Conservation (phyloP, 2,329 filamentous ascomycete species). For the Phaeoacremonium minimum region DNA sequence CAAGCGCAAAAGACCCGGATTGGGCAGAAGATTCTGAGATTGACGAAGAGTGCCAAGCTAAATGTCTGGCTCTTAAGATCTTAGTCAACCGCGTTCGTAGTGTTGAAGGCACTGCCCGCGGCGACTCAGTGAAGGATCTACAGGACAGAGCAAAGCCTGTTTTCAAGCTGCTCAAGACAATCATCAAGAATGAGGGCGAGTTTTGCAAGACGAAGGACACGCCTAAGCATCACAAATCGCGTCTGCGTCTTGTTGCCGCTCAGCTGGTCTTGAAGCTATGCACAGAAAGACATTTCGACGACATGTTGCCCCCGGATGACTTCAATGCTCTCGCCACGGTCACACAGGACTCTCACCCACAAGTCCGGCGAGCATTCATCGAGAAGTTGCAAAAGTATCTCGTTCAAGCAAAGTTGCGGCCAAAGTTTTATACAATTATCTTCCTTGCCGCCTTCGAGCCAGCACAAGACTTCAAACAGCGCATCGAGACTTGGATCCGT, state of each 20-base stretch:
- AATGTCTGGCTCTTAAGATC: slow-evolving; percentile 78
- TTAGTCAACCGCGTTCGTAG: slow-evolving; percentile 76
- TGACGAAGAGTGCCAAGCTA: slow-evolving; percentile 79
- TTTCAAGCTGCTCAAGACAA: slow-evolving; percentile 72
- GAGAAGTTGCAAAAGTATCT: slow-evolving; percentile 89
- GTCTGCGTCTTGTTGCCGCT: slow-evolving; percentile 77
- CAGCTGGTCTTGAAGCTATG: slow-evolving; percentile 82
- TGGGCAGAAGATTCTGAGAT: slow-evolving; percentile 67
- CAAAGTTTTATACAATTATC: slow-evolving; percentile 82
- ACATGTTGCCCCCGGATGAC: slow-evolving; percentile 63
- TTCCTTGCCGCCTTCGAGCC: slow-evolving; percentile 94
- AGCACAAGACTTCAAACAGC: slow-evolving; percentile 63
- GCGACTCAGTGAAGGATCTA: slow-evolving; percentile 40
- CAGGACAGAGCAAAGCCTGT: slow-evolving; percentile 62
- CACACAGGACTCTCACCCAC: slow-evolving; percentile 69
- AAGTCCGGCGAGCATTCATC: slow-evolving; percentile 76
- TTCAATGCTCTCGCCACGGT: slow-evolving; percentile 82
- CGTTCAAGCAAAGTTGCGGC: slow-evolving; percentile 62
- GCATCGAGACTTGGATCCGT: slow-evolving; percentile 83
- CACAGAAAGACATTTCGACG: slow-evolving; percentile 70
- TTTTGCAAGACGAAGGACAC: slow-evolving; percentile 72
- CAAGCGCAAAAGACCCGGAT: slow-evolving; percentile 48
- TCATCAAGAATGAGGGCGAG: slow-evolving; percentile 75
- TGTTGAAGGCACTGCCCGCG: too few species aligned
- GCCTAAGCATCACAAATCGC: slow-evolving; percentile 71